Base-by-base conservation (phyloP, 2,329 filamentous ascomycete species). In the Botrytis pseudocinerea region DNA sequence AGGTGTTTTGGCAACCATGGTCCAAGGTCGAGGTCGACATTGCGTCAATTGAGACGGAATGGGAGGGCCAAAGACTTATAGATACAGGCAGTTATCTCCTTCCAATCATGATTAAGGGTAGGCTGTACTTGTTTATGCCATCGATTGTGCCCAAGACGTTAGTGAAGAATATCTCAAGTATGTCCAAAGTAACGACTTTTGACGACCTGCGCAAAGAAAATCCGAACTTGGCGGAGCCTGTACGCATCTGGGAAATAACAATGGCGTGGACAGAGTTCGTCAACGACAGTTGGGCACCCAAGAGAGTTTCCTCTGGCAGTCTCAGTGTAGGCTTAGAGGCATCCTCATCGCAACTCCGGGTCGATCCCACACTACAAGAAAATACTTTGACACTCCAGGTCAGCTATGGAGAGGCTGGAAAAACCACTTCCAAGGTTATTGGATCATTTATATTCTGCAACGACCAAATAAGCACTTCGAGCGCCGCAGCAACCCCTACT, bases 231-330 rank as follows among this genome's bases (percentile, higher is more conserved):
- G 63, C 44, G 18, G n/a, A 44, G 42, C 40, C 40, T 25, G 28
- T 32, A 9, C 40, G 44, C 2, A 48, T 65, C 18, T 65, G 63
- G 63, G 63, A 65, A 25, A 48, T 65, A 35, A 48, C 40, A 25
- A 44, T 65, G 44, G 40, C 40, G 12, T 65, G 63, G 35, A 70
- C 1, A 71, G 73, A 5, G n/a, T 82, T 2, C 46, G 74, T 54
- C 79, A 81, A 72, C 74, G 73, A 28, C 69, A 79, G 2, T 22
- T 65, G 63, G 63, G 7, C 63, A 14, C n/a, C 63, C 4, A 65
- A 65, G 28, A 20, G 28, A 1, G 44, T 48, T 32, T 65, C 63
- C 10, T 48, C 40, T 1, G 18, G n/a, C 9, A 65, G 42, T 65
- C 42, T 65, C 38, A 62, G 25, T 20, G 60, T 62, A 25, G 38